Evolutionary conservation across 2,329 filamentous ascomycete species (phyloP).

Genomic region (Ophiostoma pallidulum): DNA sequence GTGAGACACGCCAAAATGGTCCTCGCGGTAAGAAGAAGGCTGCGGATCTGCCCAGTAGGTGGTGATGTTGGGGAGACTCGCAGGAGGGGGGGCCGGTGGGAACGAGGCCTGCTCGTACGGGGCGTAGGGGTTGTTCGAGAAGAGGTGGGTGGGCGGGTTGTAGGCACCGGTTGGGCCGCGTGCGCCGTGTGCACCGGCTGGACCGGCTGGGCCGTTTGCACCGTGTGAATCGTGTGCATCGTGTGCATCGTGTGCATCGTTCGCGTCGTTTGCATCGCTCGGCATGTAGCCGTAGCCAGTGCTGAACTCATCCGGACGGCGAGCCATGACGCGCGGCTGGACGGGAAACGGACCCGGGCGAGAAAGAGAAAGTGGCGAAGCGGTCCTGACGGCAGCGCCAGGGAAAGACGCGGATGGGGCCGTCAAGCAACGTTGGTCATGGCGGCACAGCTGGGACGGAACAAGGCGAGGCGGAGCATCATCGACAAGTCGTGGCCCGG

Average conservation of each 20-base stretch:
- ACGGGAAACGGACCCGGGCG: no score
- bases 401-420: not conserved
- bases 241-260: no score
- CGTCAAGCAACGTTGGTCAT: constrained; percentile 4
- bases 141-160: not conserved
- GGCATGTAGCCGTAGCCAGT: constrained; percentile 7
- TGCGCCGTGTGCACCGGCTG: no score
- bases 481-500: not conserved
- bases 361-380: not conserved
- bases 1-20: constrained; percentile 28
- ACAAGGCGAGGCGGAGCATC: not conserved
- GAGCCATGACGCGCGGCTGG: constrained; percentile 2
- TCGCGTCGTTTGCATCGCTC: not conserved
- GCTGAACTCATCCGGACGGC: constrained; percentile 22
- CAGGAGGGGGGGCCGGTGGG: constrained; percentile 23
- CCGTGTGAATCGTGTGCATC: no score
- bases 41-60: constrained; percentile 44
- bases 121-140: not conserved
- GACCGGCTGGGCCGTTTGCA: no score
- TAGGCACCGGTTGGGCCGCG: no score
- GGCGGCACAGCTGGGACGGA: not conserved
- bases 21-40: constrained; percentile 29
- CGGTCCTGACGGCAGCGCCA: not conserved
- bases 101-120: constrained; percentile 16
- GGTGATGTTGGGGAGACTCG: constrained; percentile 35